Percentiles rank a stretch among this genome's conserved stretches.
phyloP scores from a whole-genome alignment of 1,284 basidiomycete genomes.

The Ceratobasidium sp. region DNA sequence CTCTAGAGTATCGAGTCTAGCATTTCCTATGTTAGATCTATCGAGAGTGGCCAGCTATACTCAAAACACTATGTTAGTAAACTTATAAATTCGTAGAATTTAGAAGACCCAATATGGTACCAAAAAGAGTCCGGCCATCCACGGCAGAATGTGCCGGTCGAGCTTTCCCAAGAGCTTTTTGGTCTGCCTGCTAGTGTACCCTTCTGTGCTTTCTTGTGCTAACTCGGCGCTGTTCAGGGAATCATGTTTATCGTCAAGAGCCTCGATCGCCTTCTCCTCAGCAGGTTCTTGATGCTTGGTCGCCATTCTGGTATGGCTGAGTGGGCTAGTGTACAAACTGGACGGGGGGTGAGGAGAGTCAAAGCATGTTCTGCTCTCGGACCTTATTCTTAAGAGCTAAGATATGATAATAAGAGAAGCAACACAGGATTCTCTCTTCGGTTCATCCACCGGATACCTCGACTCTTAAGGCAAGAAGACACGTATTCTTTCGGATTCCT shows the following conservation, averaged over 20 bases:
- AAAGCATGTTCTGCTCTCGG: neutral
- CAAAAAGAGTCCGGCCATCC: constrained; percentile 68
- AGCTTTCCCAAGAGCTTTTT: constrained; percentile 44
- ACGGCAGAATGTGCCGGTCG: constrained; percentile 46
- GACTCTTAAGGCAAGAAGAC: constrained; percentile 4
- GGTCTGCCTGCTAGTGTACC: constrained; percentile 10
- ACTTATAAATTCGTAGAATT: neutral
- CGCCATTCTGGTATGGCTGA: neutral
- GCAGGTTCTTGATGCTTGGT: constrained; percentile 31
- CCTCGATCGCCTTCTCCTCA: constrained; percentile 37
- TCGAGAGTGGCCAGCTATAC: constrained; percentile 60
- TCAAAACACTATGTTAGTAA: neutral
- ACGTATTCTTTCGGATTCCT: neutral
- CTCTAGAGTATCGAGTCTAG: constrained; percentile 54
- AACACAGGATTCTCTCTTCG: neutral
- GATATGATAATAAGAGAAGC: neutral
- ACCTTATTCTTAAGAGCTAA: too few relatives aligned
- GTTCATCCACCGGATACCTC: neutral
- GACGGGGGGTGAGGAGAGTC: neutral
- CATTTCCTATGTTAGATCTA: constrained; percentile 79
- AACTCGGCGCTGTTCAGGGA: constrained; percentile 14
- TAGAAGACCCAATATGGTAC: constrained; percentile 78
- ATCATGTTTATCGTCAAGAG: constrained; percentile 17
- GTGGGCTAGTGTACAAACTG: neutral
- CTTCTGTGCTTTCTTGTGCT: neutral